These are phyloP conservation scores for Echites panduratus DNA, from an alignment of 257 asterid genomes.

Conservation along the genomic window DNA sequence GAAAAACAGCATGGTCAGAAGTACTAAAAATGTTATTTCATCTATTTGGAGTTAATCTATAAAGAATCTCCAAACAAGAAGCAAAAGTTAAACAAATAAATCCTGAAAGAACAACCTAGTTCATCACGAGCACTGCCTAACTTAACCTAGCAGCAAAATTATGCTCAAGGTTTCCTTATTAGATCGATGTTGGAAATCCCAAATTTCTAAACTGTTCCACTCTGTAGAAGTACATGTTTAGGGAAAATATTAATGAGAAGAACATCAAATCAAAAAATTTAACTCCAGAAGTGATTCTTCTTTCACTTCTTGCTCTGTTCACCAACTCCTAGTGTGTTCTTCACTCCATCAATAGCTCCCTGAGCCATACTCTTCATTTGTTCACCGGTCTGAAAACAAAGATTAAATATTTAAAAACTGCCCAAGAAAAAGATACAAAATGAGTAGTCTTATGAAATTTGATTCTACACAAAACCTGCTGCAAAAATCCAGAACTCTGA, in stretches of 20 bases:
- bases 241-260: neutral
- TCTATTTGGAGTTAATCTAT: neutral
- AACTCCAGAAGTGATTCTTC: neutral
- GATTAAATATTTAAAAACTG: neutral
- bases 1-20: no score
- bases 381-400: constrained; percentile 44
- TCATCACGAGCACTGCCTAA: neutral
- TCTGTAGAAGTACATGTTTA: neutral
- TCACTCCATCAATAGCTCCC: constrained; percentile 66
- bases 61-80: neutral
- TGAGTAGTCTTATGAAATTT: neutral
- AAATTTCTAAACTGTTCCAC: neutral
- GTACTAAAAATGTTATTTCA: neutral
- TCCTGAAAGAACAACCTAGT: neutral
- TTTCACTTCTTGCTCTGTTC: constrained; percentile 45
- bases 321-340: constrained; percentile 67
- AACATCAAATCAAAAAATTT: neutral
- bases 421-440: neutral
- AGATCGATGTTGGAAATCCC: neutral
- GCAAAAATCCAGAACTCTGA: neutral
- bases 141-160: neutral
- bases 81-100: neutral
- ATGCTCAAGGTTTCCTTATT: neutral
- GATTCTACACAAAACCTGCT: neutral
- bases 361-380: constrained; percentile 54